Percentiles rank a stretch among this genome's conserved stretches.
Evolutionary conservation across 306 rosid species (phyloP).

Genomic region (Dryas alaskensis): DNA sequence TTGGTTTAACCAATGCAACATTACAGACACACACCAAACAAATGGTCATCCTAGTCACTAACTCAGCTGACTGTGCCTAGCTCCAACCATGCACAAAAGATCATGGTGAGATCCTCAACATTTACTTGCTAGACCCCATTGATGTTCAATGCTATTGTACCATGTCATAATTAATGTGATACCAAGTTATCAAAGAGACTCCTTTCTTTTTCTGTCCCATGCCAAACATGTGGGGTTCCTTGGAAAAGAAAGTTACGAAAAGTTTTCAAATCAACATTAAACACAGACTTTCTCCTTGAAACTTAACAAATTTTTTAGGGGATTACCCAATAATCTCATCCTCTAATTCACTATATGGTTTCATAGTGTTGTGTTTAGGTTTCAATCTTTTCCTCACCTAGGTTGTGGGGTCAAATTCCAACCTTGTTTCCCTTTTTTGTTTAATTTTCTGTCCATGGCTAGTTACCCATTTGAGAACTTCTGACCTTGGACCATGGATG

Average conservation of each 20-base stretch:
- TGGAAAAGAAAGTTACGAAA: not conserved
- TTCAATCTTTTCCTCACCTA: not conserved
- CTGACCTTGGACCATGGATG: not conserved
- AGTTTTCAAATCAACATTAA: not conserved
- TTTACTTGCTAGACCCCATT: not conserved
- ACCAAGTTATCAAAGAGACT: not conserved
- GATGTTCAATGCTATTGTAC: not conserved
- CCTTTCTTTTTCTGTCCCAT: not conserved
- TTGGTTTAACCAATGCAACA: not conserved
- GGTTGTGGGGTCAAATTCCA: not conserved
- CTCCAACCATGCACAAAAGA: not conserved
- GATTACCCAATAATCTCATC: no score
- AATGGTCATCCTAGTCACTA: not conserved
- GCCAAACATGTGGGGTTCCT: slow-evolving; percentile 3
- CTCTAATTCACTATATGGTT: no score
- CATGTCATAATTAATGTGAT: not conserved
- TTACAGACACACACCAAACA: not conserved
- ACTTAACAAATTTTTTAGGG: no score
- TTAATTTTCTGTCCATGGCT: no score
- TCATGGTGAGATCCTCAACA: not conserved
- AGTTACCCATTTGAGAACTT: no score
- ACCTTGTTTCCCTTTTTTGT: not conserved
- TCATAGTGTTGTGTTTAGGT: not conserved
- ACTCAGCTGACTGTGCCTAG: not conserved
- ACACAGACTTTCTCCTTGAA: not conserved